These are phyloP conservation scores for Wickerhamiella alocasiicola DNA, from an alignment of 805 yeast species.

Conservation along the genomic window DNA sequence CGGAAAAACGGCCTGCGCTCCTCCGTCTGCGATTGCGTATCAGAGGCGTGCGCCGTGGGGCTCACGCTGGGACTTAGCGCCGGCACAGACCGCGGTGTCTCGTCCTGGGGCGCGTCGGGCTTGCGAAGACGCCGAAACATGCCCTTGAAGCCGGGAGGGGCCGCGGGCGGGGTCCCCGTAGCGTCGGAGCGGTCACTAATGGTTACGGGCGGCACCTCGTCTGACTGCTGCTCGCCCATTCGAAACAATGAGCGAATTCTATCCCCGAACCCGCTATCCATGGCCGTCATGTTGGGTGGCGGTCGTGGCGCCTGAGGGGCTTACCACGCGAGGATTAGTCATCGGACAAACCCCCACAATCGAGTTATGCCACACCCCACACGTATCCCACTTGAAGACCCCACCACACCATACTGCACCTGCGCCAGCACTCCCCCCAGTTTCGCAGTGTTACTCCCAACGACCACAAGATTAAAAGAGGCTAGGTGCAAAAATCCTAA, in stretches of 20 bases:
- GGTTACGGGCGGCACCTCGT: background rate
- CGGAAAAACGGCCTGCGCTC: conserved; percentile 2
- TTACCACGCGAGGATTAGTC: too few relatives aligned
- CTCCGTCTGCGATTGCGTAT: background rate
- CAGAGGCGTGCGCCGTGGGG: too few relatives aligned
- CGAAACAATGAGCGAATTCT: conserved; percentile 5
- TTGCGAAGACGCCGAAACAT: conserved; percentile 9
- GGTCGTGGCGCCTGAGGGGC: background rate
- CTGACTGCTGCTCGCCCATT: conserved; percentile 2
- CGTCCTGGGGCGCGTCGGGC: background rate
- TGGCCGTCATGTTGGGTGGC: background rate
- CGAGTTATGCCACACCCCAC: too few relatives aligned
- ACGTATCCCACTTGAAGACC: too few relatives aligned
- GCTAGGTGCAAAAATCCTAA: too few relatives aligned
- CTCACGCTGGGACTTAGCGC: conserved; percentile 1
- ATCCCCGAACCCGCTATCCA: conserved; percentile 4
- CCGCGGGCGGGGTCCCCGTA: background rate
- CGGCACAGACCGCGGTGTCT: background rate
- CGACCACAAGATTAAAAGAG: too few relatives aligned
- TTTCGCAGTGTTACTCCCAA: too few relatives aligned
- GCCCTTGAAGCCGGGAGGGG: background rate
- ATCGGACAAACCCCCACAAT: background rate
- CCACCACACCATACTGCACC: too few relatives aligned
- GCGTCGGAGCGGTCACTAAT: background rate
- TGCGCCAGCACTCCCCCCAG: too few relatives aligned